phyloP scores from a whole-genome alignment of 2,329 filamentous ascomycete species.

The Fusarium palustre region DNA sequence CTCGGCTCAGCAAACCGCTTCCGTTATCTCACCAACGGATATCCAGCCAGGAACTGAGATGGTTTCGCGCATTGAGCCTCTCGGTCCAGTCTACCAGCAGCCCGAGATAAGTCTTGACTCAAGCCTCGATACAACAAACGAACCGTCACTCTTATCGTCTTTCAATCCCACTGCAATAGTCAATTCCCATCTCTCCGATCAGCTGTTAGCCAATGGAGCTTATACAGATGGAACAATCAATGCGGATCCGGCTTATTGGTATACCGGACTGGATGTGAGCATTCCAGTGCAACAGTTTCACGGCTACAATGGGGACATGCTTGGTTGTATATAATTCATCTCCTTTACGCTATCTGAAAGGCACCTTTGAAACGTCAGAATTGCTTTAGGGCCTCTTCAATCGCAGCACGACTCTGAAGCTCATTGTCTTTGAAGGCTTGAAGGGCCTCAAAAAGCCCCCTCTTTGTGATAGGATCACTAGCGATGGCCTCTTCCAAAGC shows the following conservation, averaged over 20 bases:
- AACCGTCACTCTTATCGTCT: not conserved
- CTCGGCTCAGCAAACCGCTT: not conserved
- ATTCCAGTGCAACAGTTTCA: not conserved
- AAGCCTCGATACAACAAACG: not conserved
- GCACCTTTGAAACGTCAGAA: not conserved
- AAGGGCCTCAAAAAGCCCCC: not conserved
- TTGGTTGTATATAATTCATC: not conserved
- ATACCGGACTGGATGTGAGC: not conserved
- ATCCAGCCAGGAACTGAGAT: not conserved
- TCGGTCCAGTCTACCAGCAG: not conserved
- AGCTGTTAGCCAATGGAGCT: not conserved
- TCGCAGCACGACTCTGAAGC: not conserved
- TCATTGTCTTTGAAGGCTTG: conserved; percentile 4
- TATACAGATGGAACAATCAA: not conserved
- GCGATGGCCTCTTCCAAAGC: not conserved
- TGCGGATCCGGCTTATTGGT: not conserved
- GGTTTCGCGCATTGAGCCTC: not conserved
- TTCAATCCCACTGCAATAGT: not conserved
- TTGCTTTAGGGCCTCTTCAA: not conserved
- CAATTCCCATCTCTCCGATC: not conserved
- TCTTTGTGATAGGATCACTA: not conserved
- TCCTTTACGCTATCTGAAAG: too few species aligned
- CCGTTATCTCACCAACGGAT: not conserved
- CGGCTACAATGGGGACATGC: not conserved
- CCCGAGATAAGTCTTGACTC: not conserved